Evolutionary conservation across 768 basidiomycete genomes (phyloP).

Genomic region (Hygrocybe coccinea): DNA sequence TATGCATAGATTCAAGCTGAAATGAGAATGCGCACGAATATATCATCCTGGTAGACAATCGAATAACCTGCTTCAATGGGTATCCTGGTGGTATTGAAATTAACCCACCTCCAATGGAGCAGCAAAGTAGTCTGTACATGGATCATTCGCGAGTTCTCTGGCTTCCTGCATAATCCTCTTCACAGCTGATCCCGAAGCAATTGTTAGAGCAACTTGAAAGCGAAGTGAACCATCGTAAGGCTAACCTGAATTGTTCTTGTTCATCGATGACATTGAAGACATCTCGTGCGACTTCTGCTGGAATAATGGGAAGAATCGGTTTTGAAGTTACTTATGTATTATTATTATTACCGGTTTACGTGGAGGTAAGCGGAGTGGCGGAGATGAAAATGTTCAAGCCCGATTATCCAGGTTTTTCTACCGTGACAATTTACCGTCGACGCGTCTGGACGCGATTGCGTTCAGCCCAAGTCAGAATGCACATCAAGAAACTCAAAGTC

Average conservation of each 20-base stretch:
- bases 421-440: no score
- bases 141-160: slow-evolving; percentile 78
- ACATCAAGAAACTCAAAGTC: slow-evolving; percentile 78
- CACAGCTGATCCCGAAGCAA: slow-evolving; percentile 50
- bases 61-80: neutral
- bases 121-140: slow-evolving; percentile 82
- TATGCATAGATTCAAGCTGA: slow-evolving; percentile 11
- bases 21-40: slow-evolving; percentile 58
- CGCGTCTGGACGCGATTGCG: no score
- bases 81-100: slow-evolving; percentile 4
- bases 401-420: no score
- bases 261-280: slow-evolving; percentile 10
- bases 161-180: slow-evolving; percentile 98
- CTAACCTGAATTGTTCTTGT: slow-evolving; percentile 67
- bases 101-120: slow-evolving; percentile 67
- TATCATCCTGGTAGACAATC: slow-evolving; percentile 59
- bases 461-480: no score
- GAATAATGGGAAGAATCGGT: neutral
- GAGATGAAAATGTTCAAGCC: neutral
- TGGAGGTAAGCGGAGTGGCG: neutral
- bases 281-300: neutral
- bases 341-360: neutral
- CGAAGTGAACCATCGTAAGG: neutral
- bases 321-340: neutral
- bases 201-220: neutral